Evolutionary conservation across 371 early-diverging fungal species (phyloP).

Genomic region (Mortierella sp.): DNA sequence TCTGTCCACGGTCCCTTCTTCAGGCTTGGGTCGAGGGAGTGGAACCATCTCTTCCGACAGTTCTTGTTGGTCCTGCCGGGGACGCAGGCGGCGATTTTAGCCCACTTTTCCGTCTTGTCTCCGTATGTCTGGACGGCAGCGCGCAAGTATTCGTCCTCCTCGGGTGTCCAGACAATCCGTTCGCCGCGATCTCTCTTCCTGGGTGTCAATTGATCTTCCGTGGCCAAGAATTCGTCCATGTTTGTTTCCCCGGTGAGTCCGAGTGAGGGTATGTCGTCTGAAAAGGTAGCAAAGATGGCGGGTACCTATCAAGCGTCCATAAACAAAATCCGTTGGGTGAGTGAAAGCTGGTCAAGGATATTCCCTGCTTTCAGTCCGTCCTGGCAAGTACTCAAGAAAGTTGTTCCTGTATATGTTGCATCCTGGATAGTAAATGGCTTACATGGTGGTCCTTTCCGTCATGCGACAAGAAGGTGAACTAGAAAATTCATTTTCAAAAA

Average conservation of each 20-base stretch:
- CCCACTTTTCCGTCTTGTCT: conserved; percentile 86
- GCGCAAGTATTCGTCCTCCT: conserved; percentile 79
- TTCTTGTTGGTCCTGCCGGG: conserved; percentile 87
- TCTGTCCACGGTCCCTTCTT: conserved; percentile 86
- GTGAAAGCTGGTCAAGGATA: not conserved
- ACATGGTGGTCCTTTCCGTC: conserved; percentile 47
- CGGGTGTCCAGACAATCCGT: conserved; percentile 75
- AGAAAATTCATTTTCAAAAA: not conserved
- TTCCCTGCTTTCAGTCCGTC: not conserved
- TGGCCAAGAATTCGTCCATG: conserved; percentile 17
- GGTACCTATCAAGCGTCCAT: conserved; percentile 31
- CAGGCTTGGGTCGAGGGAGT: conserved; percentile 82
- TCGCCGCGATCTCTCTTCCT: conserved; percentile 49
- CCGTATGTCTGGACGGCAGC: conserved; percentile 82
- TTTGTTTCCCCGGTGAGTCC: conserved; percentile 30
- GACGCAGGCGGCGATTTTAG: conserved; percentile 83
- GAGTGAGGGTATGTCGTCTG: conserved; percentile 41
- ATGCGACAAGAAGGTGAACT: conserved; percentile 42
- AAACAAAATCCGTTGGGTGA: not conserved
- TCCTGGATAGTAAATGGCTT: conserved; percentile 2
- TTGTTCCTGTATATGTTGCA: not conserved
- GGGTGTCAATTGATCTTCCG: conserved; percentile 29
- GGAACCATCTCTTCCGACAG: conserved; percentile 88
- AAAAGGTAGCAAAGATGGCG: conserved; percentile 24
- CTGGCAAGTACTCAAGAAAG: not conserved